These are phyloP conservation scores for Venturia asperata DNA, from an alignment of 2,329 filamentous ascomycete species.

Conservation along the genomic window DNA sequence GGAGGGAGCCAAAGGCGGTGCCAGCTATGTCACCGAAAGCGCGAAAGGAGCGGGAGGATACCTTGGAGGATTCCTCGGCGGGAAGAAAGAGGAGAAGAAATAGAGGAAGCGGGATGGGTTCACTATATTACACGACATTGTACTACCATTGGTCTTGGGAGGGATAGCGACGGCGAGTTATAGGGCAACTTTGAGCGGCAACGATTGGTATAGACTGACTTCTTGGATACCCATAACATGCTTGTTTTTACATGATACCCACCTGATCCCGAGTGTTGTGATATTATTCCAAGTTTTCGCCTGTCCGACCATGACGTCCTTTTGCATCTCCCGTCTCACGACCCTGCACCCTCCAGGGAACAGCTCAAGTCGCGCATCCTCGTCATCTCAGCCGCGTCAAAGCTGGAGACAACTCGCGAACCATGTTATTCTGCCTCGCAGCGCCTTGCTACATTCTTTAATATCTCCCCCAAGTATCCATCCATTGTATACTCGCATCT, in stretches of 20 bases:
- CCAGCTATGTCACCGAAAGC: conserved; percentile 24
- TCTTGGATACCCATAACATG: not conserved
- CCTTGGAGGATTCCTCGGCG: conserved; percentile 21
- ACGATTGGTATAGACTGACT: not conserved
- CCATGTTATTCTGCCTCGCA: not conserved
- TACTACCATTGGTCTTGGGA: not conserved
- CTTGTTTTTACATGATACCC: not conserved
- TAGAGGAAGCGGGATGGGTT: not conserved
- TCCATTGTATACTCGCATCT: no score
- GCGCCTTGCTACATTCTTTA: no score
- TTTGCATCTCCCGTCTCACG: no score
- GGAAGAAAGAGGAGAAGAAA: conserved; percentile 19
- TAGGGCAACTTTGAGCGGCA: not conserved
- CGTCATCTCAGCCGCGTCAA: conserved; percentile 7
- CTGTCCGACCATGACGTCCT: not conserved
- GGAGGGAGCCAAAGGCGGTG: conserved; percentile 25
- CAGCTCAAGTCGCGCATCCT: not conserved
- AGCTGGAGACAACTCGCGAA: not conserved
- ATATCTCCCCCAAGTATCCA: no score
- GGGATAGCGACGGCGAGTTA: not conserved
- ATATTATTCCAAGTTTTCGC: not conserved
- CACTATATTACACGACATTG: not conserved
- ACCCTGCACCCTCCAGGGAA: not conserved
- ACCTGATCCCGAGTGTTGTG: not conserved
- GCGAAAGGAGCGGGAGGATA: conserved; percentile 25